Conservation (phyloP, 345 rosid genomes). For the Moringa oleifera region DNA sequence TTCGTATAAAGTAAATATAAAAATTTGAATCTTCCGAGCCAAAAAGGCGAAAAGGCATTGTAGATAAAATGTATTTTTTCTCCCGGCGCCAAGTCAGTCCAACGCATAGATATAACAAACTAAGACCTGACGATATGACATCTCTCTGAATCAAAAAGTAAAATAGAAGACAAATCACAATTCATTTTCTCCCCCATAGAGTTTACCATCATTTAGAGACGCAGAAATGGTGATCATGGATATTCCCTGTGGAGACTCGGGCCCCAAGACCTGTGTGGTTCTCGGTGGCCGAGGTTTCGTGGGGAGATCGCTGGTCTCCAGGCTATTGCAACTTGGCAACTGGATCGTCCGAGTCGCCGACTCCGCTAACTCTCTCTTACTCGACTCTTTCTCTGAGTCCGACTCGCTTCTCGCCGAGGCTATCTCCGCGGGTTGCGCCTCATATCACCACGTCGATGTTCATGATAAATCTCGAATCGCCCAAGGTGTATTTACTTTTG, state of each 20-base stretch:
- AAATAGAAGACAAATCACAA: background rate
- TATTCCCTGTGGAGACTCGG: conserved; percentile 29
- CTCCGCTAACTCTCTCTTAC: conserved; percentile 41
- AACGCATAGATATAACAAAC: too few relatives aligned
- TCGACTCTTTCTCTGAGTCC: conserved; percentile 35
- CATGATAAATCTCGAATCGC: conserved; percentile 51
- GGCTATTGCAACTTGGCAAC: conserved; percentile 53
- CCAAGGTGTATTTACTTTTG: conserved; percentile 31
- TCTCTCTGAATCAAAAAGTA: too few relatives aligned
- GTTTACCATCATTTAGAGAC: too few relatives aligned
- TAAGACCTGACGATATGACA: too few relatives aligned
- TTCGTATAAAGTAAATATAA: too few relatives aligned
- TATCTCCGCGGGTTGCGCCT: conserved; percentile 61
- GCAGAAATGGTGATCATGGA: conserved; percentile 8
- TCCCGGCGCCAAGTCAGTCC: too few relatives aligned
- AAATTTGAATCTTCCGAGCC: too few relatives aligned
- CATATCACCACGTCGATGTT: conserved; percentile 62
- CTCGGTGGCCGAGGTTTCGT: conserved; percentile 79
- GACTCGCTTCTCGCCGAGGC: conserved; percentile 58
- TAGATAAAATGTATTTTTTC: too few relatives aligned
- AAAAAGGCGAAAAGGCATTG: too few relatives aligned
- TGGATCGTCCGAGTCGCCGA: conserved; percentile 91
- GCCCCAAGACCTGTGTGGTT: conserved; percentile 61
- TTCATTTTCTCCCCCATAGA: background rate
- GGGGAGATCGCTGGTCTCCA: conserved; percentile 69